A percentile compares a stretch with the other conserved stretches of the same genome.
phyloP scores from a whole-genome alignment of 208 protist species.

The Acanthamoeba triangularis region DNA sequence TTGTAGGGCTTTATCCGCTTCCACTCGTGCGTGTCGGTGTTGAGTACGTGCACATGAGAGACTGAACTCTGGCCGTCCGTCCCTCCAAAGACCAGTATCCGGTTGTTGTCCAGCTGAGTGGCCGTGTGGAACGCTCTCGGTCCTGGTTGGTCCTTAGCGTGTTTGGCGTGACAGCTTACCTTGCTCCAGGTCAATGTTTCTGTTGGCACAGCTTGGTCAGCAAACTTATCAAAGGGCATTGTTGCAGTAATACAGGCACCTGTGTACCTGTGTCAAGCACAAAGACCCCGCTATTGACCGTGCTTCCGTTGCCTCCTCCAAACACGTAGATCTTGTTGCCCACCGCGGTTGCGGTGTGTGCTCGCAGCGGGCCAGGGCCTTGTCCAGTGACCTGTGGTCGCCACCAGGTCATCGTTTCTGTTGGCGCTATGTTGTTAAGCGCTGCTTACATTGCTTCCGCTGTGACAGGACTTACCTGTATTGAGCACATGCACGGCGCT shows the following conservation, averaged over 20 bases:
- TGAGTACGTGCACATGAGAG: conserved; percentile 3
- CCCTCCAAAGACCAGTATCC: conserved; percentile 17
- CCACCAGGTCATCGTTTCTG: conserved; percentile 39
- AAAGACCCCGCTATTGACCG: background rate
- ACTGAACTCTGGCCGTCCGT: background rate
- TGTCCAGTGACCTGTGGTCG: background rate
- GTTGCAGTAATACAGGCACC: no score
- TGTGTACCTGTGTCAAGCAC: conserved; percentile 60
- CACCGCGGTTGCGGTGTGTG: conserved; percentile 47
- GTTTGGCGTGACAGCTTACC: background rate
- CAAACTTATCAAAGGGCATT: no score
- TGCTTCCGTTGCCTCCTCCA: conserved; percentile 33
- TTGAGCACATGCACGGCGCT: conserved; percentile 4
- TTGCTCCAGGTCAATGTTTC: background rate
- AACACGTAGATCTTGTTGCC: conserved; percentile 62
- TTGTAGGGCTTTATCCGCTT: background rate
- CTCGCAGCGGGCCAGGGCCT: background rate
- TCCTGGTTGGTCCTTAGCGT: background rate
- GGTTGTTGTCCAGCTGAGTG: background rate
- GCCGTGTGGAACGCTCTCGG: conserved; percentile 3
- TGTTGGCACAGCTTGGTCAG: background rate
- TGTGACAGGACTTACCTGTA: background rate
- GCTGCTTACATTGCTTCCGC: no score
- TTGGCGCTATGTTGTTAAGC: background rate
- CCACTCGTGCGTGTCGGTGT: conserved; percentile 3